Evolutionary conservation across 768 basidiomycete genomes (phyloP).

Genomic region (Phylloporus scabripes): DNA sequence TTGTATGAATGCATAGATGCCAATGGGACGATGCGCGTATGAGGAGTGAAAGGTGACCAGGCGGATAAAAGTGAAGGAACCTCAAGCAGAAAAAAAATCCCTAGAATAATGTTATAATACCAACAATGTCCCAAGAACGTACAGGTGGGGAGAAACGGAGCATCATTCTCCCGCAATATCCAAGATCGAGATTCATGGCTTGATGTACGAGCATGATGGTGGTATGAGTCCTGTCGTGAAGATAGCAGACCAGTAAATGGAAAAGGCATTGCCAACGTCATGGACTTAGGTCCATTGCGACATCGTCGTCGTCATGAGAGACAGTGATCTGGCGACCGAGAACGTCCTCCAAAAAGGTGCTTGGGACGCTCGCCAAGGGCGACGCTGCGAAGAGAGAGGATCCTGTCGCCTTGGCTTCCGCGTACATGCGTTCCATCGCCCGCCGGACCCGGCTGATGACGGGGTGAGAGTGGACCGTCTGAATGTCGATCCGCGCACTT

Average conservation of each 20-base stretch:
- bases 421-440: slow-evolving; percentile 53
- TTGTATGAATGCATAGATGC: slow-evolving; percentile 24
- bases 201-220: slow-evolving; percentile 3
- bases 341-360: slow-evolving; percentile 62
- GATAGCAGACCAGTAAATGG: not conserved
- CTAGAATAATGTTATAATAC: slow-evolving; percentile 33
- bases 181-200: slow-evolving; percentile 15
- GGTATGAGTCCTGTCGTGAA: slow-evolving; percentile 1
- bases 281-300: slow-evolving; percentile 37
- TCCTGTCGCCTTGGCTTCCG: slow-evolving; percentile 32
- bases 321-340: slow-evolving; percentile 30
- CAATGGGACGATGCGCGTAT: slow-evolving; percentile 6
- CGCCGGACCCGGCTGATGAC: slow-evolving; percentile 59
- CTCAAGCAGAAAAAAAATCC: slow-evolving; percentile 29
- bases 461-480: slow-evolving; percentile 53
- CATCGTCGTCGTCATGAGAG: slow-evolving; percentile 18
- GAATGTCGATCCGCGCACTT: slow-evolving; percentile 48
- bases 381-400: slow-evolving; percentile 50
- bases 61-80: slow-evolving; percentile 7
- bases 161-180: slow-evolving; percentile 14
- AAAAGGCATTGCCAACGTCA: slow-evolving; percentile 19
- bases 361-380: slow-evolving; percentile 55
- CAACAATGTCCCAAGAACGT: slow-evolving; percentile 35
- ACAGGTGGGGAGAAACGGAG: slow-evolving; percentile 19
- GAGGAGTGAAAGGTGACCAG: slow-evolving; percentile 11